These are phyloP conservation scores for Fusarium secorum DNA, from an alignment of 2,329 filamentous ascomycete species.

Conservation along the genomic window DNA sequence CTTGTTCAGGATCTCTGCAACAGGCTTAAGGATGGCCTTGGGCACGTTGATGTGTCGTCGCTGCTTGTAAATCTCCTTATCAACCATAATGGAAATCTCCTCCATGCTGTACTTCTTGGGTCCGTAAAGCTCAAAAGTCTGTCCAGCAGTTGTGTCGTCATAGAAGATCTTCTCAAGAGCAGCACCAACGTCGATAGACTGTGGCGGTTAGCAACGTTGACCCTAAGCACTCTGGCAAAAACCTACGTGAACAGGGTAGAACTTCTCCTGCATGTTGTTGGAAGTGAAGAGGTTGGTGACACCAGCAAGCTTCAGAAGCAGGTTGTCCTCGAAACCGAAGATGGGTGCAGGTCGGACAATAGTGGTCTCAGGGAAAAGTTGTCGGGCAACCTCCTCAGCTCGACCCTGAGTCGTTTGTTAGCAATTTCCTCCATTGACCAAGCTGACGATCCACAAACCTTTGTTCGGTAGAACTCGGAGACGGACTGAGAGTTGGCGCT, in stretches of 20 bases:
- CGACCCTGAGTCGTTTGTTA: constrained; percentile 62
- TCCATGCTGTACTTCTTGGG: constrained; percentile 90
- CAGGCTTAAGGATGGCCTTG: constrained; percentile 78
- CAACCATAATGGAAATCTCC: constrained; percentile 86
- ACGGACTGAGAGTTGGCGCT: constrained; percentile 82
- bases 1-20: constrained; percentile 79
- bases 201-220: neutral
- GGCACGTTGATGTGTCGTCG: constrained; percentile 92
- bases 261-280: constrained; percentile 92
- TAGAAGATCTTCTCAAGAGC: constrained; percentile 90
- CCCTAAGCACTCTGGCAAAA: too few relatives aligned
- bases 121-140: constrained; percentile 95
- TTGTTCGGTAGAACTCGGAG: constrained; percentile 91
- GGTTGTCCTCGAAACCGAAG: constrained; percentile 93
- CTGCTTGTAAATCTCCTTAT: constrained; percentile 90
- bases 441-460: constrained; percentile 60
- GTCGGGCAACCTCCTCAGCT: constrained; percentile 83
- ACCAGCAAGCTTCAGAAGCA: constrained; percentile 85
- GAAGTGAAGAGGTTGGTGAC: constrained; percentile 84
- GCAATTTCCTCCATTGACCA: neutral
- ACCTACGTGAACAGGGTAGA: constrained; percentile 87
- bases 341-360: constrained; percentile 93
- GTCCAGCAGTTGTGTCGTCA: constrained; percentile 86
- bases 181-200: constrained; percentile 88
- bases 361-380: constrained; percentile 95